Conservation (phyloP, 805 yeast genomes). For the Sugiyamaella qingdaonensis region DNA sequence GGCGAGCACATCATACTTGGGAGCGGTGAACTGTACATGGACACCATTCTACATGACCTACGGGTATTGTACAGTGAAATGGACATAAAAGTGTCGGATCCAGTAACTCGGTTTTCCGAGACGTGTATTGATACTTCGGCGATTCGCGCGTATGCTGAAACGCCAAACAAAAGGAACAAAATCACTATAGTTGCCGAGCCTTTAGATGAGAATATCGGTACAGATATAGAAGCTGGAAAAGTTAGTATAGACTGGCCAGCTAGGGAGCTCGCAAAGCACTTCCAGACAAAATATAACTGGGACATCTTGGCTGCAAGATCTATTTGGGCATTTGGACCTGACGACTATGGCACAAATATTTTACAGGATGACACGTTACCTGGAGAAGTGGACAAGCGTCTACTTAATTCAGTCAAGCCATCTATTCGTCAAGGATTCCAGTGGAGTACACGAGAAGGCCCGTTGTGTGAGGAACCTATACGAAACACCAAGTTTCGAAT, state of each 20-base stretch:
- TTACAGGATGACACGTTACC: slow-evolving; percentile 69
- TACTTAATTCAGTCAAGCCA: slow-evolving; percentile 45
- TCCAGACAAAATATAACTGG: slow-evolving; percentile 65
- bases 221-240: slow-evolving; percentile 52
- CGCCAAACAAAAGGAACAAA: slow-evolving; percentile 50
- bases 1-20: slow-evolving; percentile 82
- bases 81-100: slow-evolving; percentile 79
- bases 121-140: slow-evolving; percentile 63
- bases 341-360: slow-evolving; percentile 48
- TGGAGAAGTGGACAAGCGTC: slow-evolving; percentile 59
- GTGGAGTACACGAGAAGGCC: slow-evolving; percentile 84
- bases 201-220: slow-evolving; percentile 48
- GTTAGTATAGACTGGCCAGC: slow-evolving; percentile 34
- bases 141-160: slow-evolving; percentile 58
- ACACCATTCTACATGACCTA: slow-evolving; percentile 74
- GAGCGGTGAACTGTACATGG: slow-evolving; percentile 84
- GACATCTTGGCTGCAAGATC: slow-evolving; percentile 80
- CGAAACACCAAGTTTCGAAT: slow-evolving; percentile 67
- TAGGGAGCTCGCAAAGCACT: slow-evolving; percentile 47
- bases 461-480: slow-evolving; percentile 83
- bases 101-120: slow-evolving; percentile 75
- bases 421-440: slow-evolving; percentile 71
- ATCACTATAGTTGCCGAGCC: slow-evolving; percentile 79
- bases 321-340: slow-evolving; percentile 73
- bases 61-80: slow-evolving; percentile 59